A percentile compares a stretch with the other conserved stretches of the same genome.
phyloP scores from a whole-genome alignment of 2,329 filamentous ascomycete species.

The Aspergillus neoniger region DNA sequence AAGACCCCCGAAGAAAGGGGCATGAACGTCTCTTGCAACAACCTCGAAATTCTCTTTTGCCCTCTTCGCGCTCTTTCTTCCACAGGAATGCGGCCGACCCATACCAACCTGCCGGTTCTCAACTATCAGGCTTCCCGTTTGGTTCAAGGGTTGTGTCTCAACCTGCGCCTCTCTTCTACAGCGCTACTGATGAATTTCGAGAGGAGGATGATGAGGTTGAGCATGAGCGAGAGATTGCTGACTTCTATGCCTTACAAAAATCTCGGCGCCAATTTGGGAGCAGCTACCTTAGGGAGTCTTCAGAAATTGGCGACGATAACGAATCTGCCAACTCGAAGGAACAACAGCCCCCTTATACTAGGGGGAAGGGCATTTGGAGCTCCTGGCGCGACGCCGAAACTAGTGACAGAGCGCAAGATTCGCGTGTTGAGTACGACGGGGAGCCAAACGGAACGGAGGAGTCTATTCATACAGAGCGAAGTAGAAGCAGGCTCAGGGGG shows the following conservation, averaged over 20 bases:
- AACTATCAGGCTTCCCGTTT: slow-evolving; percentile 76
- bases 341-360: slow-evolving; percentile 40
- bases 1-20: slow-evolving; percentile 50
- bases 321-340: slow-evolving; percentile 53
- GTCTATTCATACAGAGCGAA: slow-evolving; percentile 31
- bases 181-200: slow-evolving; percentile 82
- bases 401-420: slow-evolving; percentile 41
- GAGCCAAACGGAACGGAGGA: slow-evolving; percentile 41
- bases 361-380: slow-evolving; percentile 56
- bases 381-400: slow-evolving; percentile 57
- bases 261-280: slow-evolving; percentile 86
- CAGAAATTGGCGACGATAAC: slow-evolving; percentile 74
- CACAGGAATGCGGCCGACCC: slow-evolving; percentile 68
- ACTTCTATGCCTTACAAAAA: slow-evolving; percentile 86
- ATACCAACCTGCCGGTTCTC: slow-evolving; percentile 72
- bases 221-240: slow-evolving; percentile 86
- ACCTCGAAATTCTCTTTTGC: slow-evolving; percentile 49
- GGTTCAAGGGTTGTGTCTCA: slow-evolving; percentile 73
- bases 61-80: slow-evolving; percentile 52
- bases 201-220: slow-evolving; percentile 94
- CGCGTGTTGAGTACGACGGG: slow-evolving; percentile 36
- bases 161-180: slow-evolving; percentile 92
- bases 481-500: slow-evolving; percentile 61
- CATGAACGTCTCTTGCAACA: slow-evolving; percentile 51
- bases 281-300: slow-evolving; percentile 80